These are phyloP conservation scores for Aspergillus viridinutans DNA, from an alignment of 2,329 filamentous ascomycete genomes.

Conservation along the genomic window DNA sequence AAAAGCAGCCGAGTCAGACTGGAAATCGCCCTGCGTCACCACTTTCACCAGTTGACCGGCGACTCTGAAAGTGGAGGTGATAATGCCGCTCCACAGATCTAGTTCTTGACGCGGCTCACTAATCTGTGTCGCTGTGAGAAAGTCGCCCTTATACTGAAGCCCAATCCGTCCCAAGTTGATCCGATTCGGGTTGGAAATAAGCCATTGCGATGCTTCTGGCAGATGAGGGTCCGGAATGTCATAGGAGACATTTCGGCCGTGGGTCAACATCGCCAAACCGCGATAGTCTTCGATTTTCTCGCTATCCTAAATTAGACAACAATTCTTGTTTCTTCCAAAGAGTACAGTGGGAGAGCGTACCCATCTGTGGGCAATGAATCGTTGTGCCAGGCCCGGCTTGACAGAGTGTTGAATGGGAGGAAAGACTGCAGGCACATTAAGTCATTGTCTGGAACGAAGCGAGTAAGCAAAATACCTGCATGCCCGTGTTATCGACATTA, in stretches of 20 bases:
- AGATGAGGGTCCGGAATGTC: conserved; percentile 11
- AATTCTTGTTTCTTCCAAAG: neutral
- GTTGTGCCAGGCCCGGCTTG: conserved; percentile 16
- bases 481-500: conserved; percentile 13
- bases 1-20: conserved; percentile 6
- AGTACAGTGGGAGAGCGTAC: neutral
- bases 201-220: conserved; percentile 11
- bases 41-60: conserved; percentile 5
- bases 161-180: conserved; percentile 14
- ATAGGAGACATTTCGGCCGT: conserved; percentile 13
- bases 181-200: conserved; percentile 13
- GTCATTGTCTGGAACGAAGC: neutral
- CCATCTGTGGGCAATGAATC: conserved; percentile 9
- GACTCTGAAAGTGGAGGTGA: conserved; percentile 8
- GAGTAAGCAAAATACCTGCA: conserved; percentile 3
- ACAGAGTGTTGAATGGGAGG: conserved; percentile 13
- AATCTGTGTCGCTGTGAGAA: neutral
- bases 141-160: conserved; percentile 3
- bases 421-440: conserved; percentile 1
- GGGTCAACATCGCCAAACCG: conserved; percentile 6
- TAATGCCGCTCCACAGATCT: conserved; percentile 11
- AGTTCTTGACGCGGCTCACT: conserved; percentile 6
- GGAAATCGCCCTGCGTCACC: conserved; percentile 9
- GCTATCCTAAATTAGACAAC: neutral
- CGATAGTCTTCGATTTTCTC: conserved; percentile 8